Conservation (phyloP, 2,329 filamentous ascomycete genomes). For the Ascochyta fabae region DNA sequence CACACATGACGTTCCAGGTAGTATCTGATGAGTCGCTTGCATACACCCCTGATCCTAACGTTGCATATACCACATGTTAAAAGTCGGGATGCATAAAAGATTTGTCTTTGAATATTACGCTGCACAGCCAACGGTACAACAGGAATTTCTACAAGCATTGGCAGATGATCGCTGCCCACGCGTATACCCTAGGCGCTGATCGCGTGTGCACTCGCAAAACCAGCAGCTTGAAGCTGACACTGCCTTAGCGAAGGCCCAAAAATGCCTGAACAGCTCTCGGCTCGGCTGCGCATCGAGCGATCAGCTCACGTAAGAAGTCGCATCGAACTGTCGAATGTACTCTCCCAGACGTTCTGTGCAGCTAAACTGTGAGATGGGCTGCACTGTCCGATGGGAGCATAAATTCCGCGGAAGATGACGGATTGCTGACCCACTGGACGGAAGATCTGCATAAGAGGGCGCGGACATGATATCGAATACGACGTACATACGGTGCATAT, state of each 20-base stretch:
- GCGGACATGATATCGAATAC: neutral
- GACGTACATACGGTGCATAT: neutral
- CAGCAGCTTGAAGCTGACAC: slow-evolving; percentile 5
- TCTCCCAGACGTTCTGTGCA: neutral
- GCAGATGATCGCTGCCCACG: slow-evolving; percentile 14
- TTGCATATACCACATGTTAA: neutral
- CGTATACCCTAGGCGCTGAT: slow-evolving; percentile 15
- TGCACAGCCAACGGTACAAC: slow-evolving; percentile 4
- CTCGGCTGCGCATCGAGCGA: slow-evolving; percentile 14
- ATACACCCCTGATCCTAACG: neutral
- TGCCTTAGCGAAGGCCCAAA: neutral
- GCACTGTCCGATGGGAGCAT: neutral
- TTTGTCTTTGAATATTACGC: neutral
- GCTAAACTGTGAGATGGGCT: neutral
- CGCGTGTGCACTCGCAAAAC: slow-evolving; percentile 3
- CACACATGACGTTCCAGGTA: neutral
- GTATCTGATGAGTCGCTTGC: neutral
- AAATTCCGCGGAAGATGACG: neutral
- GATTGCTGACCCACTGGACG: neutral
- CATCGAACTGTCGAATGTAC: slow-evolving; percentile 7
- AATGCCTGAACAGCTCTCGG: slow-evolving; percentile 9
- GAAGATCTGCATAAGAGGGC: slow-evolving; percentile 12
- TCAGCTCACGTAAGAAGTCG: slow-evolving; percentile 17
- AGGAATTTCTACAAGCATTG: slow-evolving; percentile 7
- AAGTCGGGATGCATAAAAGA: neutral